Percentiles rank a stretch among this genome's conserved stretches.
These are phyloP conservation scores for Neolentinus lepideus DNA, from an alignment of 1,284 basidiomycete species.

Conservation along the genomic window DNA sequence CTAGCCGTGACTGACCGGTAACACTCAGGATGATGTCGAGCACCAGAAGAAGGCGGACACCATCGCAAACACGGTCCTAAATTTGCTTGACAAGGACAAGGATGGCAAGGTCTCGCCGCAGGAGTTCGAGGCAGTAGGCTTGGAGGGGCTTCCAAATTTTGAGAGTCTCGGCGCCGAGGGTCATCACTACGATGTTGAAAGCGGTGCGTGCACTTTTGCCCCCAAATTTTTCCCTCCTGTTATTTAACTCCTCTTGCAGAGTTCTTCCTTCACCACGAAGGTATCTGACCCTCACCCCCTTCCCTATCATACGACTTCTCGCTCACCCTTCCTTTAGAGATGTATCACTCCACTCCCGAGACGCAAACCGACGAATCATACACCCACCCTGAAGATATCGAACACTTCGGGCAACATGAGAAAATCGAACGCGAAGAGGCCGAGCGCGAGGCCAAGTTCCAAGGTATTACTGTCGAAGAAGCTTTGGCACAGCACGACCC, in stretches of 20 bases:
- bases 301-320: neutral
- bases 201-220: conserved; percentile 42
- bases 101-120: conserved; percentile 76
- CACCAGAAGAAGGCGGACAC: conserved; percentile 82
- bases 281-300: conserved; percentile 27
- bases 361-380: conserved; percentile 96
- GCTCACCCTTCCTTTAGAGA: conserved; percentile 39
- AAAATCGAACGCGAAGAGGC: conserved; percentile 85
- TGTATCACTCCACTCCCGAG: conserved; percentile 93
- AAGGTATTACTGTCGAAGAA: conserved; percentile 74
- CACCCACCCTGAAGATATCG: conserved; percentile 85
- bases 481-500: conserved; percentile 44
- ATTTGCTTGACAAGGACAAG: conserved; percentile 67
- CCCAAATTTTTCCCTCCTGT: neutral
- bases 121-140: conserved; percentile 79
- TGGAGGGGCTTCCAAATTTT: conserved; percentile 81
- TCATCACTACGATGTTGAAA: conserved; percentile 90
- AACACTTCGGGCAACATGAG: conserved; percentile 87
- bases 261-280: conserved; percentile 93
- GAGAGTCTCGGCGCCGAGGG: conserved; percentile 82
- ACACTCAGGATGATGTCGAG: conserved; percentile 58
- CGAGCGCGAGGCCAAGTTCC: conserved; percentile 72
- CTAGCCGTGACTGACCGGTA: neutral
- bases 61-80: conserved; percentile 75
- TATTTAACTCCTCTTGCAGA: conserved; percentile 36